Evolutionary conservation across 139 green algal species (phyloP).

Genomic region (Coelastrella sp.): DNA sequence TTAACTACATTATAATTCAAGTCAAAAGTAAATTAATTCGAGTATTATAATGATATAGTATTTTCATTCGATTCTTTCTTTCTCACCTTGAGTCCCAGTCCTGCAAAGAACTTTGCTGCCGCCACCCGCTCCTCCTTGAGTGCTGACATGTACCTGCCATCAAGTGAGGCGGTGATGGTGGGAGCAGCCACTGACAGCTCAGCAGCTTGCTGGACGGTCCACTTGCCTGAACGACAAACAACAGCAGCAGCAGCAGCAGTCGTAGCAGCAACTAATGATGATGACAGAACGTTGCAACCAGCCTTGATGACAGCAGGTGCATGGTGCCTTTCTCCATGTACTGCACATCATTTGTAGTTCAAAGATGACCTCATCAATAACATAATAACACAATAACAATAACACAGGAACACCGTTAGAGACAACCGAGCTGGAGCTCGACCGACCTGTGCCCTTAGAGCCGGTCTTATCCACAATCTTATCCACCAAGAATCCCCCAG

Average conservation of each 20-base stretch:
- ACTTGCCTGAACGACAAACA: constrained; percentile 85
- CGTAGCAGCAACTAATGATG: too few species aligned
- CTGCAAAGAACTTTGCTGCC: constrained; percentile 75
- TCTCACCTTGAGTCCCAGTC: constrained; percentile 22
- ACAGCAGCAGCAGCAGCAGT: background rate
- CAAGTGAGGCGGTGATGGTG: constrained; percentile 95
- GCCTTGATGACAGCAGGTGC: too few species aligned
- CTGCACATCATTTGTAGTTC: too few species aligned
- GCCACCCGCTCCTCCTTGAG: constrained; percentile 92
- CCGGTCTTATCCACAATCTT: constrained; percentile 99
- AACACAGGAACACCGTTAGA: background rate
- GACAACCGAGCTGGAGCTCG: too few species aligned
- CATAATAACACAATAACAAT: background rate
- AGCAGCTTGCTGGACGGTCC: constrained; percentile 99
- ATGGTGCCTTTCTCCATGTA: too few species aligned
- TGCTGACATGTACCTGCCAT: constrained; percentile 90
- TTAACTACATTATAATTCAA: too few species aligned
- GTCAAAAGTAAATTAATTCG: too few species aligned
- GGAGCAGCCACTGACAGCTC: constrained; percentile 94
- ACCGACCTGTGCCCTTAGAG: constrained; percentile 94
- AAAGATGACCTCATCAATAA: too few species aligned
- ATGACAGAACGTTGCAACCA: too few species aligned
- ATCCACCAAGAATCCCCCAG: constrained; percentile 90
- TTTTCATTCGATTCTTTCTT: background rate
- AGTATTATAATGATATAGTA: too few species aligned